Base-by-base conservation (phyloP, 1,139 yeast genomes). In the Yamadazyma siamensis region DNA sequence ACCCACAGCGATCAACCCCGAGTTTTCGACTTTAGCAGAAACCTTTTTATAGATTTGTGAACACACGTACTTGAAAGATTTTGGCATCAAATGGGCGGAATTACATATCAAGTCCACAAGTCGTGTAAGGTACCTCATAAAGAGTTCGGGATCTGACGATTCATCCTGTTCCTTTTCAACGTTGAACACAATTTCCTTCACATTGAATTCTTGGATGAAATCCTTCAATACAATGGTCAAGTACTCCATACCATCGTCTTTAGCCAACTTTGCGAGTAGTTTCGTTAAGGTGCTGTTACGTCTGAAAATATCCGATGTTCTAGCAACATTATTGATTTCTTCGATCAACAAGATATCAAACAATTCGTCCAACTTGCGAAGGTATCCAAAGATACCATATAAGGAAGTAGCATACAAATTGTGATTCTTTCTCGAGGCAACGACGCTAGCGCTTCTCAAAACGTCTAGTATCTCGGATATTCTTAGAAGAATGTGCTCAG, bases 211-310 rank as follows among this genome's bases (percentile, higher is more conserved):
- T 19, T 65, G 59, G 12, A 74, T 51, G 26, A 80, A 68, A 1
- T 88, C 87, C 30, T 65, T 62, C 29, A 86, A 56, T 0, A 80
- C 70, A 4, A 53, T 39, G 3, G 64, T 53, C 30, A 87, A 59
- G 49, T 84, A 86, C 1, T 65, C 71, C 15, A 57, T 52, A 0
- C 95, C 95, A 42, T 77, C 71, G 15, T 71, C 65, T 43, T 80
- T 77, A 0, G 94, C 83, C 46, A 78, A 79, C 23, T 83, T 67
- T 1, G 89, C 81, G 31, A 86, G 63, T 28, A 86, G 66, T 47
- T 89, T 74, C 0, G 95, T 85, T 24, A 91, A 82, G 15, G 87
- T 83, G 32, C 94, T 81, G 52, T 87, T 87, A 37, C 94, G 71
- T 47, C 96, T 67, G 43, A 87, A 67, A 18, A 86, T 73, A 47